Base-by-base conservation (phyloP, 306 rosid species). In the Cyclanthera cordifolia region DNA sequence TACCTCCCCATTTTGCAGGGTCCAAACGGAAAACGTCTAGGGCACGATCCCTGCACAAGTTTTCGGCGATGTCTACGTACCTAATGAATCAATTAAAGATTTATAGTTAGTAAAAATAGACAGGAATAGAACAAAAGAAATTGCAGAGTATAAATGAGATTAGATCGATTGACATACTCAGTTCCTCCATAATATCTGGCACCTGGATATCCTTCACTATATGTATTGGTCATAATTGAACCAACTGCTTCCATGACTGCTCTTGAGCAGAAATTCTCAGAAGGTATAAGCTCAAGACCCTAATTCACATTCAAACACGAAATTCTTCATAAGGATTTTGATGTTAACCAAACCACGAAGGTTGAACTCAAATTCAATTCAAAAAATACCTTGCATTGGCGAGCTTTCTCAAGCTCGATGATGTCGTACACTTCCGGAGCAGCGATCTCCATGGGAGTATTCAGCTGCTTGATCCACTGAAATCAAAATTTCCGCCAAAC, bases 1-100 rank as follows among this genome's bases (percentile, higher is more conserved):
- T 79, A 91, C 96, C 97, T 86, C 97, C 97, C 97, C 97, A 91
- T 79, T 86, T 86, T 28, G 84, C 87, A 5, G 96, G 94, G 83
- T 91, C 97, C 79, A 91, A 78, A 65, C 70, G 51, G 79, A 88
- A 91, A 77, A 96, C 78, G 79, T 83, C 91, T 15, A 91, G 61
- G 9, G 97, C 96, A 16, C 96, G 96, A 73, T 86, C 85, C 84
- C 83, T 89, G 77, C 96, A 90, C 53, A 87, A 79, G 57, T 80
- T 58, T 76, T 90, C 96, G 4, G 95, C 95, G 91, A 90, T 90
- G 77, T 90, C 96, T 21, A 90, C 82, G 67, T 90, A 87, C 87
- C 96, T 90, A 34, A 60, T 8, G 11, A 12, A 72, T 65, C 25
- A 58, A 72, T 69, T 72, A 48, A 49, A 70, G 52, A 69, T 30